Conservation (phyloP, 257 asterid species). For the Solanum pimpinellifolium region DNA sequence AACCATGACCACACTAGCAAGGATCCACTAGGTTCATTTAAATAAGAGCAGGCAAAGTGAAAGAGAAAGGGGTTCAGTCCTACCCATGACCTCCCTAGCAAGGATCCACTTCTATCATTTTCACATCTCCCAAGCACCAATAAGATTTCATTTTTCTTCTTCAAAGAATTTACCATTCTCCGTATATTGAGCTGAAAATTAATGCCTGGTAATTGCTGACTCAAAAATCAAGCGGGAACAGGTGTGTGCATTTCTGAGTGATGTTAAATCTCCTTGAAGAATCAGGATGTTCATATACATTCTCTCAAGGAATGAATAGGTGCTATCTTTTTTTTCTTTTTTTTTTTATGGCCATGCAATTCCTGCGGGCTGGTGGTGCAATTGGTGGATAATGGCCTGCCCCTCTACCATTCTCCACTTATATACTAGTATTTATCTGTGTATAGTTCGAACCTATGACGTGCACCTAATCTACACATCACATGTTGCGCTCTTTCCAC, state of each 20-base stretch:
- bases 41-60: not conserved
- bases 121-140: not conserved
- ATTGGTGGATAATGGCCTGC: not conserved
- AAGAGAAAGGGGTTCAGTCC: not conserved
- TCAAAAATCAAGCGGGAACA: not conserved
- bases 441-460: not conserved
- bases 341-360: not conserved
- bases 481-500: not conserved
- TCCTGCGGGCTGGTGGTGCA: not conserved
- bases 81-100: not conserved
- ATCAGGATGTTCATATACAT: not conserved
- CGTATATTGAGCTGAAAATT: not conserved
- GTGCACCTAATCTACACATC: not conserved
- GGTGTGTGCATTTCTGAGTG: not conserved
- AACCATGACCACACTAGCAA: not conserved
- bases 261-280: not conserved
- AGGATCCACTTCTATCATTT: not conserved
- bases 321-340: too few species aligned
- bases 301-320: not conserved
- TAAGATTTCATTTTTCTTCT: not conserved
- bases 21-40: not conserved
- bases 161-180: not conserved
- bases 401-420: not conserved
- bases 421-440: not conserved
- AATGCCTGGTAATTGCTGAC: not conserved